These are phyloP conservation scores for Mycena crocata DNA, from an alignment of 768 basidiomycete species.

Conservation along the genomic window DNA sequence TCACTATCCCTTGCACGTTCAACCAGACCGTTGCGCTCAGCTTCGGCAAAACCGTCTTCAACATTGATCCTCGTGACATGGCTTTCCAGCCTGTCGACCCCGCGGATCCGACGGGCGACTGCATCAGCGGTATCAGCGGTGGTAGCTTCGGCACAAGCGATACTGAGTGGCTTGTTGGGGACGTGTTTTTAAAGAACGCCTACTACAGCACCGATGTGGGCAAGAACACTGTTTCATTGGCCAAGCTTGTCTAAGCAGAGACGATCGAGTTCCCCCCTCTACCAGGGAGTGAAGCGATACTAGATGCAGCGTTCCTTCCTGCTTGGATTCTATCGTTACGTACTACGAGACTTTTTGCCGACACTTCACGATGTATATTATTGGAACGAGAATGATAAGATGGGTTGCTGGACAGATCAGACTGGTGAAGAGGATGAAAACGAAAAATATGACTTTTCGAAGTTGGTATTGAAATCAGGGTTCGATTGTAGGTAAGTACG, in stretches of 20 bases:
- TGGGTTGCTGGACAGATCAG: constrained; percentile 19
- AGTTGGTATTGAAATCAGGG: too few relatives aligned
- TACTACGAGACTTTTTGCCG: constrained; percentile 10
- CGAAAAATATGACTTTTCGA: too few relatives aligned
- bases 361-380: constrained; percentile 10
- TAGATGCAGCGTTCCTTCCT: not conserved
- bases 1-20: constrained; percentile 64
- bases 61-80: constrained; percentile 76
- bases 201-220: constrained; percentile 31
- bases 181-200: constrained; percentile 25
- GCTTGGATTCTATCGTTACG: constrained; percentile 11
- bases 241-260: constrained; percentile 26
- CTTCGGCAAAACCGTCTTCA: constrained; percentile 59
- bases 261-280: not conserved
- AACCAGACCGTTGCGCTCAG: constrained; percentile 57
- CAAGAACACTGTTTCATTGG: constrained; percentile 25
- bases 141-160: constrained; percentile 67
- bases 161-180: constrained; percentile 69
- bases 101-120: constrained; percentile 68
- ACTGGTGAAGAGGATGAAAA: not conserved
- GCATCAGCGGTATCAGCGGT: constrained; percentile 76
- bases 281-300: not conserved
- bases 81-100: constrained; percentile 65
- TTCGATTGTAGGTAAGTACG: not conserved
- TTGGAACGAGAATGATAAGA: constrained; percentile 22